Base-by-base conservation (phyloP, 441 rosid genomes). In the Oxalis stricta region DNA sequence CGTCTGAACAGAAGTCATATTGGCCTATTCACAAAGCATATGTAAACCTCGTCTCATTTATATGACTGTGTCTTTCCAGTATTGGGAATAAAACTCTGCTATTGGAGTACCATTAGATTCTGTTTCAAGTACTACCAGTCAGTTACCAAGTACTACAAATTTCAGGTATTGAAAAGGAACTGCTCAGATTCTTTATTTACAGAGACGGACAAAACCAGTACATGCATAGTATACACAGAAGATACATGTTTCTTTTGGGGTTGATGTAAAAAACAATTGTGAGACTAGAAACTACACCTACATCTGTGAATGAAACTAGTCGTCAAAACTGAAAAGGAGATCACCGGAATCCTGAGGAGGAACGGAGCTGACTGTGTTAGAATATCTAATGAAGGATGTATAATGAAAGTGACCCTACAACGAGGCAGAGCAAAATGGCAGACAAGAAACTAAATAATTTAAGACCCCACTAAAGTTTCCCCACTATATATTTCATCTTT, bases 371-470 rank as follows among this genome's bases (percentile, higher is more conserved):
- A 41, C 38, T 42, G 17, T 5, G 46, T 58, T 22, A n/a, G 44
- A 46, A 52, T 13, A 42, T 18, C 35, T 10, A 19, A 15, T 5
- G 15, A 2, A 4, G 34, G 17, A 15, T 7, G 18, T 10, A 13
- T 21, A 35, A 23, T 8, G 5, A 33, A 32, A 44, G 16, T 48
- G 63, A 44, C 66, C 71, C 73, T 59, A 70, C 70, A 55, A 55
- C 35, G 55, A 61, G 22, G 41, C 49, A 45, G 14, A 44, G 40
- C 52, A 19, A 53, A 62, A 69, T 65, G 75, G 79, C 82, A 67
- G 85, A 74, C 81, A 74, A 53, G 50, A 42, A 14, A 44, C 43
- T 60, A 69, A 66, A 66, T 77, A 57, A 71, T 71, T 64, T 41
- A 47, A 64, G 46, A 46, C 45, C 36, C n/a, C 7, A 19, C 31